Percentiles rank a stretch among this genome's conserved stretches.
Conservation (phyloP, 352 stramenopile genomes). For the Phytopythium aichiense region DNA sequence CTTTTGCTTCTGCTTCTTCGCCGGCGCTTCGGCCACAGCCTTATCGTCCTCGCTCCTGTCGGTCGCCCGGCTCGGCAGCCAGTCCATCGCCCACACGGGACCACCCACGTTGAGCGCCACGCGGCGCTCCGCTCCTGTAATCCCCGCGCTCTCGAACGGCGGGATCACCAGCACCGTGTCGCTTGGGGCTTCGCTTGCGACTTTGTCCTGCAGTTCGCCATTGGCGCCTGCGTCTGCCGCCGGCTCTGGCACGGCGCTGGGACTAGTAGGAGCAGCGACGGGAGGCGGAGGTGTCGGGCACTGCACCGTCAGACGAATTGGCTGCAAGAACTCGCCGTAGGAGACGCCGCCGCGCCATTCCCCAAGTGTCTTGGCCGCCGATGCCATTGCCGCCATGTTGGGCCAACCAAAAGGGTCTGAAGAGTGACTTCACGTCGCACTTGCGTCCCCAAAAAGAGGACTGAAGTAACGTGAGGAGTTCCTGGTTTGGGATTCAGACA, state of each 20-base stretch:
- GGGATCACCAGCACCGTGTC: slow-evolving; percentile 29
- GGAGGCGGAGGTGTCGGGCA: not conserved
- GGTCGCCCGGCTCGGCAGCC: slow-evolving; percentile 35
- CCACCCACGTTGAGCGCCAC: slow-evolving; percentile 66
- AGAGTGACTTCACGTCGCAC: too few species aligned
- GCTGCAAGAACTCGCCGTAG: slow-evolving; percentile 42
- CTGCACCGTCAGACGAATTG: slow-evolving; percentile 34
- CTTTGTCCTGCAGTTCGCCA: not conserved
- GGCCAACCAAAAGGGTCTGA: not conserved
- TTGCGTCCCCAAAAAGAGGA: too few species aligned
- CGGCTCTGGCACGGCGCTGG: not conserved
- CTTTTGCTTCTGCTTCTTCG: slow-evolving; percentile 17
- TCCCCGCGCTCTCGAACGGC: slow-evolving; percentile 36
- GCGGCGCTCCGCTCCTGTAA: slow-evolving; percentile 10
- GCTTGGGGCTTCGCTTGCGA: not conserved
- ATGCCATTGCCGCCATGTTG: not conserved
- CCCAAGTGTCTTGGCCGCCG: slow-evolving; percentile 12
- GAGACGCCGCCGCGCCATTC: slow-evolving; percentile 30
- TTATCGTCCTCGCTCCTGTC: slow-evolving; percentile 4
- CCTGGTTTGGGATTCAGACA: too few species aligned
- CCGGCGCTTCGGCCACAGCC: not conserved
- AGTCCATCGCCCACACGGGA: slow-evolving; percentile 82
- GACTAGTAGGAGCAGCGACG: not conserved
- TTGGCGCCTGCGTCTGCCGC: not conserved
- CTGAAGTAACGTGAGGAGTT: too few species aligned